phyloP scores from a whole-genome alignment of 2,329 filamentous ascomycete genomes.

The Gliomastix tumulicola region DNA sequence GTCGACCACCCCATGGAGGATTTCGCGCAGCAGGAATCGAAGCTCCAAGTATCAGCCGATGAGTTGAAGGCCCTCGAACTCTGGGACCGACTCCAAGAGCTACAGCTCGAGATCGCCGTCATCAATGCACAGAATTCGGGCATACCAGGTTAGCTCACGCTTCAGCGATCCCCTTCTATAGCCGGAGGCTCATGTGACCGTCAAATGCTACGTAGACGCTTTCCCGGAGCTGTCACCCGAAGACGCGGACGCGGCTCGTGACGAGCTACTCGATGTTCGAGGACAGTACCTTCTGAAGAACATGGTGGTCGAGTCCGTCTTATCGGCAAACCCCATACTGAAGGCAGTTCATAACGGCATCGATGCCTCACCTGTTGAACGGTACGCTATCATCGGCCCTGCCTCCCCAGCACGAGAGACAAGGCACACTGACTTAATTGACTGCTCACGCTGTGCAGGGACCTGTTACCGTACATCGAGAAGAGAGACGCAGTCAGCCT shows the following conservation, averaged over 20 bases:
- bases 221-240: constrained; percentile 32
- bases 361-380: constrained; percentile 58
- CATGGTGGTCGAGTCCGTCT: constrained; percentile 59
- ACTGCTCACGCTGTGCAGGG: constrained; percentile 31
- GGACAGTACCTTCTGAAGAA: constrained; percentile 64
- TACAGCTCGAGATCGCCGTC: constrained; percentile 66
- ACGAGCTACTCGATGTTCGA: constrained; percentile 62
- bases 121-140: constrained; percentile 46
- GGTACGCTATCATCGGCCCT: too few relatives aligned
- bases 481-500: constrained; percentile 62
- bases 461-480: constrained; percentile 59
- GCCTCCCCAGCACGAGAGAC: too few relatives aligned
- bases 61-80: constrained; percentile 62
- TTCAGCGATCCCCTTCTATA: too few relatives aligned
- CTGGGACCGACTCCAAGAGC: constrained; percentile 64
- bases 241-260: constrained; percentile 51
- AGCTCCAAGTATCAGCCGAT: constrained; percentile 51
- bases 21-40: constrained; percentile 16
- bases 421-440: too few relatives aligned
- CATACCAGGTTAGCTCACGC: too few relatives aligned
- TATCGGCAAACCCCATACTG: constrained; percentile 68
- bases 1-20: constrained; percentile 18
- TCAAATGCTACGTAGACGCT: too few relatives aligned
- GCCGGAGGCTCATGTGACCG: too few relatives aligned
- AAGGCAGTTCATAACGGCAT: constrained; percentile 68